Evolutionary conservation across 1,284 basidiomycete species (phyloP), one percentile per base, ranked within the genome.

Genomic region (Trichosporon faecale): DNA sequence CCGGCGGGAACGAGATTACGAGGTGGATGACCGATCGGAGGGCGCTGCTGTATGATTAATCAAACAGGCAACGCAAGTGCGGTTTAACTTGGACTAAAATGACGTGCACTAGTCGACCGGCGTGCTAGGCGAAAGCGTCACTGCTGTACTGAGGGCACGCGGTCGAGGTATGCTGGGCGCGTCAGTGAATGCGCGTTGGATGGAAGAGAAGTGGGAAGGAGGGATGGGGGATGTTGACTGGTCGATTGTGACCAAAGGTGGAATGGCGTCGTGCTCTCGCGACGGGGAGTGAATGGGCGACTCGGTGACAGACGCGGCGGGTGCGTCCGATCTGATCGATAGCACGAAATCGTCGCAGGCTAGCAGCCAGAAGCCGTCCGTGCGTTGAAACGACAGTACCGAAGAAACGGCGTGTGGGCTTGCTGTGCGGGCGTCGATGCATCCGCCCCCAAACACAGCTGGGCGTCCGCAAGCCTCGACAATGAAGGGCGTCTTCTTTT

Each of bases 371-470:
- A 52, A 23, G 49, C 49, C 49, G 49, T 52, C 49, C 49, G 49
- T 52, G 49, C 49, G 49, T 52, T 25, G 49, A 52, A 52, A 52
- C 21, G 49, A 52, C 49, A 52, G 49, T 52, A 52, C 49, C 49
- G 25, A 52, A 52, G 49, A 52, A 52, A 52, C 49, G 49, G 21
- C 49, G 49, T 25, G 23, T 23, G 23, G 49, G 49, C 49, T 52
- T 52, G 49, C 44, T 7, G n/a, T n/a, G 44, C 49, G 49, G 49
- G n/a, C 40, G 40, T 44, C 40, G 40, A 44, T 44, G 40, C 40
- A 44, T 18, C 37, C 49, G n/a, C 49, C 49, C 49, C 49, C 49
- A 23, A 12, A 21, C 49, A 12, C 7, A 52, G 21, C 23, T 23
- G 21, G 11, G 23, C 23, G 49, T 12, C 21, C 4, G 21, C 49